Evolutionary conservation across 23 red algal genomes (phyloP).

Genomic region (Gracilaria domingensis): DNA sequence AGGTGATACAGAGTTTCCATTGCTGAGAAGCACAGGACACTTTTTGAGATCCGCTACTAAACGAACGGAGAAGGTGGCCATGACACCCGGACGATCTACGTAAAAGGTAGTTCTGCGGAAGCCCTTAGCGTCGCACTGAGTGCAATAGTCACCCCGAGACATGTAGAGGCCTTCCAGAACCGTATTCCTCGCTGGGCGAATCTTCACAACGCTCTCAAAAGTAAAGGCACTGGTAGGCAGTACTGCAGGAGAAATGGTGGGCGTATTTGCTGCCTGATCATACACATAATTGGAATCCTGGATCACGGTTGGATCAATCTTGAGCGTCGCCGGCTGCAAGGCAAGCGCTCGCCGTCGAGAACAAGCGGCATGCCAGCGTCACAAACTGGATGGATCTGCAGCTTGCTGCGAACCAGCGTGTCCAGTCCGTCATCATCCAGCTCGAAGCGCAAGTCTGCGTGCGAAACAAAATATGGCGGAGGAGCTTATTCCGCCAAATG

Average conservation of each 20-base stretch:
- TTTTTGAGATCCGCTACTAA: conserved; percentile 67
- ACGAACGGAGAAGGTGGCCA: conserved; percentile 79
- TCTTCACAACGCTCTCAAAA: conserved; percentile 74
- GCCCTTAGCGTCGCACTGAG: conserved; percentile 96
- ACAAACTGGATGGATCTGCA: conserved; percentile 41
- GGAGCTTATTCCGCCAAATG: conserved; percentile 80
- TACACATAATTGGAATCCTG: conserved; percentile 55
- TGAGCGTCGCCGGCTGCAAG: conserved; percentile 63
- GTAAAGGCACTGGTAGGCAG: conserved; percentile 50
- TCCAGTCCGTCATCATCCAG: conserved; percentile 76
- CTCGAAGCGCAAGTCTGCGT: conserved; percentile 73
- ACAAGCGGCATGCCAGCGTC: conserved; percentile 39
- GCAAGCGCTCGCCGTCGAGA: conserved; percentile 77
- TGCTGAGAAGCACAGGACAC: too few relatives aligned
- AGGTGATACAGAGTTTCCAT: too few relatives aligned
- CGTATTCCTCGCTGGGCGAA: conserved; percentile 82
- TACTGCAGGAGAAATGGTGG: conserved; percentile 23
- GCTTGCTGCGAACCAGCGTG: conserved; percentile 61
- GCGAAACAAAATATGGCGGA: conserved; percentile 76
- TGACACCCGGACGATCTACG: conserved; percentile 93
- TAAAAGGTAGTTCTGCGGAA: conserved; percentile 92
- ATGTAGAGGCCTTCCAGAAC: conserved; percentile 93
- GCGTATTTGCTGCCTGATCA: conserved; percentile 5
- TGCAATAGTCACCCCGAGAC: conserved; percentile 90
- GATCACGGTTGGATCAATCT: conserved; percentile 56